These are phyloP conservation scores for Capsicum baccatum DNA, from an alignment of 257 asterid species.

Conservation along the genomic window DNA sequence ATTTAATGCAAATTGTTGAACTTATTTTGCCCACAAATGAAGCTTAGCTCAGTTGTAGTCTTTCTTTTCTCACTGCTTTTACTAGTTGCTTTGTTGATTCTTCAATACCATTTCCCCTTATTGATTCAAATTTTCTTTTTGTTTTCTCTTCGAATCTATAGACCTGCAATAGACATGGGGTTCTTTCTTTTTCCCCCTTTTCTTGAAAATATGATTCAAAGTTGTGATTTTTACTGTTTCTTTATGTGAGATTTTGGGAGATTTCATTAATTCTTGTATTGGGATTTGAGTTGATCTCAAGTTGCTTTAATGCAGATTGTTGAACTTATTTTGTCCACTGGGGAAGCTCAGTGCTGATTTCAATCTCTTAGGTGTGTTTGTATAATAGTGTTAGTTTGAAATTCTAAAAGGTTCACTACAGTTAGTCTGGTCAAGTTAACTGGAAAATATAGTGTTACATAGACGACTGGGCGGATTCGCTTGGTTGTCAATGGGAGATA, in stretches of 20 bases:
- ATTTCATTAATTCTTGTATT: not conserved
- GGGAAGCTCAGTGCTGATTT: not conserved
- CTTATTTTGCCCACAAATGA: not conserved
- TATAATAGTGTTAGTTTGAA: not conserved
- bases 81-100: not conserved
- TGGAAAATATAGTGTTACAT: not conserved
- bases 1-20: not conserved
- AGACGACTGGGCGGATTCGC: slow-evolving; percentile 9
- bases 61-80: slow-evolving; percentile 2
- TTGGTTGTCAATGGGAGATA: slow-evolving; percentile 15
- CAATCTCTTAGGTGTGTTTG: not conserved
- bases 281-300: not conserved
- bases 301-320: slow-evolving; percentile 20
- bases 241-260: not conserved
- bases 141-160: not conserved
- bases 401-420: not conserved
- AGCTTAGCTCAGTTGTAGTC: not conserved
- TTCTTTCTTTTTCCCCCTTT: not conserved
- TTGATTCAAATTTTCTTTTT: not conserved
- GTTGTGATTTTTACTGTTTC: slow-evolving; percentile 10
- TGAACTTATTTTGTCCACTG: not conserved
- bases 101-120: not conserved
- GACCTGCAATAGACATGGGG: not conserved
- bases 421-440: not conserved
- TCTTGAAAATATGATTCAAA: not conserved